Base-by-base conservation (phyloP, 495 filamentous ascomycete species). In the Paragyromitra xinjiangensis region DNA sequence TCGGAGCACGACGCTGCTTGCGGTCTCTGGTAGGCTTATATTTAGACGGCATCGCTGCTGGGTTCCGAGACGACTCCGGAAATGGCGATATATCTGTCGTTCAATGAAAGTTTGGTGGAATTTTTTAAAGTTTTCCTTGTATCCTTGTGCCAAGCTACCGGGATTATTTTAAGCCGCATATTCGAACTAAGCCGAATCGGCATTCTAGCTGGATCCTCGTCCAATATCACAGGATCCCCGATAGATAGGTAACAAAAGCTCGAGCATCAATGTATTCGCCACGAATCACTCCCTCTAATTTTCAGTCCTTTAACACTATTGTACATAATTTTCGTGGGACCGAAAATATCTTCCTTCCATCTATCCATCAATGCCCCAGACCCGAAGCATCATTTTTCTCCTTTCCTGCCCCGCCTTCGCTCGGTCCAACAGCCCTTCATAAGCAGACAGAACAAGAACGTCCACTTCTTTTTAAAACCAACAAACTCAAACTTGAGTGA, bases 11-110 rank as follows among this genome's bases (percentile, higher is more conserved):
- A 19, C 78, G 81, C 59, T 82, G 81, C 56, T 82, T 82, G 81
- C 81, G 81, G 44, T 80, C 81, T 26, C 81, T 71, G 16, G 81
- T 82, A 3, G 81, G 81, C 53, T 82, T 82, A 69, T 78, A 78
- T 73, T 80, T 82, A 14, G 72, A 61, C 11, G 78, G 64, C 81
- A 82, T 82, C 63, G 44, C 58, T 64, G 74, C 45, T 26, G 37
- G n/a, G 29, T 16, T 29, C 24, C 24, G n/a, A 19, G 59, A 9
- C 40, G 39, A 39, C 39, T 69, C 37, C n/a, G 9, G 39, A 14
- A 26, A 19, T 34, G 3, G 34, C 7, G 58, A 40, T 58, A 58
- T 44, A 19, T 29, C 44, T 39, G 45, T 76, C 22, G 58, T 50
- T 39, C 42, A 19, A 39, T 62, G 37, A 61, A 3, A 29, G 8